Conservation (phyloP, 352 stramenopile genomes). For the Phytophthora pisi region DNA sequence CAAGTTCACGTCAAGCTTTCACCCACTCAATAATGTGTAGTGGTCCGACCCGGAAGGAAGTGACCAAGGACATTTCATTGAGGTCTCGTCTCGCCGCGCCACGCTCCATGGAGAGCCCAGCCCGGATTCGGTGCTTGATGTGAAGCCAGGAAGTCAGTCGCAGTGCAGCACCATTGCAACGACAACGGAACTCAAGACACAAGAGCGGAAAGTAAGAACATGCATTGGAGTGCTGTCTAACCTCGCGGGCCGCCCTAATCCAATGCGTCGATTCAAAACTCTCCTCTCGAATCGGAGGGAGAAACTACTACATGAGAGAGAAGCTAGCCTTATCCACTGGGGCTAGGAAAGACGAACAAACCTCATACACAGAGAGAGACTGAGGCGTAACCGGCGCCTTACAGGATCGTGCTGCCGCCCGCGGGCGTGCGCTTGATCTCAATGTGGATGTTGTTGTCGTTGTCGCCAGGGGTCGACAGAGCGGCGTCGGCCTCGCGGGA, state of each 20-base stretch:
- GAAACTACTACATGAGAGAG: constrained; percentile 14
- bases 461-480: constrained; percentile 34
- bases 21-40: background rate
- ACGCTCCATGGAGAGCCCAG: constrained; percentile 4
- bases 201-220: constrained; percentile 1
- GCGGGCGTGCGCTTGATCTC: constrained; percentile 49
- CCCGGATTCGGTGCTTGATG: background rate
- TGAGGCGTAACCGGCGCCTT: constrained; percentile 22
- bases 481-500: constrained; percentile 25
- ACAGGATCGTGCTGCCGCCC: constrained; percentile 51
- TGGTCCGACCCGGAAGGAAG: background rate
- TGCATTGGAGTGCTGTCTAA: constrained; percentile 35
- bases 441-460: constrained; percentile 41
- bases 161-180: background rate
- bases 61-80: background rate
- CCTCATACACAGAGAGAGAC: constrained; percentile 32
- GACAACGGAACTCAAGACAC: background rate
- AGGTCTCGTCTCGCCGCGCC: background rate
- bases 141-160: constrained; percentile 1
- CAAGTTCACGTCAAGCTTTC: constrained; percentile 3
- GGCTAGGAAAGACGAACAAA: constrained; percentile 32
- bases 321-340: constrained; percentile 28
- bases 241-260: constrained; percentile 11
- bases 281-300: constrained; percentile 10
- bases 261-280: constrained; percentile 18